phyloP scores from a whole-genome alignment of 345 rosid species.

The Geranium rotundifolium region DNA sequence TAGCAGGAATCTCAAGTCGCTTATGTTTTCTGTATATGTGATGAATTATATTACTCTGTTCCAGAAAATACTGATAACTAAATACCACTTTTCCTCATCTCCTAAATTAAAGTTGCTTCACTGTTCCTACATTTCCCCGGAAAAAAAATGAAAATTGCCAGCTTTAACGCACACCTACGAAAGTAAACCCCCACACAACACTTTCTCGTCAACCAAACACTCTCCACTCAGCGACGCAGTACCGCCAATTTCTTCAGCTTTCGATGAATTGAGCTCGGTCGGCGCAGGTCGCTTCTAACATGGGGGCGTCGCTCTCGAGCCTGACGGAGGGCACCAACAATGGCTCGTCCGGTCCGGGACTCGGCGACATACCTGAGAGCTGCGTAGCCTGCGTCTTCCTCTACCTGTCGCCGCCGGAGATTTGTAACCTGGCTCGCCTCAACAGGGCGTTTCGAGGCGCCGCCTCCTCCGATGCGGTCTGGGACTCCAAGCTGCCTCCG shows the following conservation, averaged over 20 bases:
- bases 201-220: not conserved
- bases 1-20: no score
- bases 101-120: not conserved
- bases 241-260: not conserved
- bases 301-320: slow-evolving; percentile 86
- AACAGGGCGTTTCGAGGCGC: slow-evolving; percentile 80
- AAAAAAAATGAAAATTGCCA: not conserved
- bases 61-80: no score
- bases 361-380: slow-evolving; percentile 90
- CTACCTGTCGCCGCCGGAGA: slow-evolving; percentile 86
- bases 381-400: slow-evolving; percentile 85
- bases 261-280: not conserved
- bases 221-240: not conserved
- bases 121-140: not conserved
- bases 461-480: slow-evolving; percentile 84
- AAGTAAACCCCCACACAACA: not conserved
- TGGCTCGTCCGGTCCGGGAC: slow-evolving; percentile 45
- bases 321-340: slow-evolving; percentile 48
- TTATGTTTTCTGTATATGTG: no score
- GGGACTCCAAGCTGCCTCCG: slow-evolving; percentile 73
- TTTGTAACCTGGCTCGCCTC: slow-evolving; percentile 83
- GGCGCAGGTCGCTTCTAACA: slow-evolving; percentile 1
- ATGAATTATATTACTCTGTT: no score
- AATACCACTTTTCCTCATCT: not conserved
- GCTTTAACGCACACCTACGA: not conserved